Percentiles rank a stretch among this genome's conserved stretches.
Evolutionary conservation across 495 filamentous ascomycete species (phyloP).

Genomic region (Aspergillus taichungensis): DNA sequence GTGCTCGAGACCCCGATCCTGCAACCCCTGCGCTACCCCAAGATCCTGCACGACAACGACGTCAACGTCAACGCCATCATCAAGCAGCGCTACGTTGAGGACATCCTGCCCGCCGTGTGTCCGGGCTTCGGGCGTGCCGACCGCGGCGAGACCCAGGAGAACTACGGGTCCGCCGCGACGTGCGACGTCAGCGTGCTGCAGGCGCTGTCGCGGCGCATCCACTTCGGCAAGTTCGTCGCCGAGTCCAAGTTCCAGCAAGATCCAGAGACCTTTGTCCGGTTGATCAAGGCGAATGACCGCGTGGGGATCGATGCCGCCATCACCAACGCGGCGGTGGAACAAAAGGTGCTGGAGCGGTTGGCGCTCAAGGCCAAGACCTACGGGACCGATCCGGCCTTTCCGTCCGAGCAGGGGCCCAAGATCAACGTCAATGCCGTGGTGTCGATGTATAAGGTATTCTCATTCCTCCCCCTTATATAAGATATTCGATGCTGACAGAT

Average conservation of each 20-base stretch:
- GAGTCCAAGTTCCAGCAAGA: slow-evolving; percentile 95
- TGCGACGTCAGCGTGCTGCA: slow-evolving; percentile 88
- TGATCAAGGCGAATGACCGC: slow-evolving; percentile 75
- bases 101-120: slow-evolving; percentile 77
- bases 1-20: slow-evolving; percentile 73
- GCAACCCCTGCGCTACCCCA: slow-evolving; percentile 79
- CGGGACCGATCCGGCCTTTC: slow-evolving; percentile 76
- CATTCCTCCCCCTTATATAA: no score
- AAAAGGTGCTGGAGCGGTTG: slow-evolving; percentile 81
- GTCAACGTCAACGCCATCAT: slow-evolving; percentile 88
- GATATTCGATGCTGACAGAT: slow-evolving; percentile 30
- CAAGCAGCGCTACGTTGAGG: slow-evolving; percentile 72
- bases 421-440: slow-evolving; percentile 92
- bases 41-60: slow-evolving; percentile 82
- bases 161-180: slow-evolving; percentile 89
- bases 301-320: slow-evolving; percentile 80
- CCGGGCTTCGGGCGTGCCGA: slow-evolving; percentile 62
- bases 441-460: slow-evolving; percentile 71
- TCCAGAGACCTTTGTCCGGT: slow-evolving; percentile 62
- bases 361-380: slow-evolving; percentile 91
- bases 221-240: slow-evolving; percentile 98
- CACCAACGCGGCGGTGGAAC: slow-evolving; percentile 81
- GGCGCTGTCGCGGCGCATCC: slow-evolving; percentile 82
- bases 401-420: slow-evolving; percentile 51
- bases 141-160: slow-evolving; percentile 79